Conservation (phyloP, 2,329 filamentous ascomycete species). For the Zasmidium angulare region DNA sequence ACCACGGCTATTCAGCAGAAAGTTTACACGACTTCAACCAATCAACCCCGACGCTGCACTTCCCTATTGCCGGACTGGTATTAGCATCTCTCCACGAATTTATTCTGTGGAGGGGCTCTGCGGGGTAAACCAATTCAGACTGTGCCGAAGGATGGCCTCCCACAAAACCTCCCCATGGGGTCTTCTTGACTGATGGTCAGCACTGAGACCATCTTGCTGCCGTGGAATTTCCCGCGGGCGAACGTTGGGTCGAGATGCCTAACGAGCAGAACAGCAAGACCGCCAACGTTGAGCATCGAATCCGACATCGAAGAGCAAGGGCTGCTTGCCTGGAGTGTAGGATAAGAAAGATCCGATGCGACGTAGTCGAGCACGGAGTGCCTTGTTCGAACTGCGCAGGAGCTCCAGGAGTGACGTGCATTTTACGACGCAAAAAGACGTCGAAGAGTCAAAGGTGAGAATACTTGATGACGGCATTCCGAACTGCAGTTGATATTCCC, state of each 20-base stretch:
- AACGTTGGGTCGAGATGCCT: neutral
- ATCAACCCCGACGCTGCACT: neutral
- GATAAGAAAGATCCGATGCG: neutral
- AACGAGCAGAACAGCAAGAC: neutral
- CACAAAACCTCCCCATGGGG: neutral
- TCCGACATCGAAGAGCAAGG: neutral
- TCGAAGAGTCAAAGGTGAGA: neutral
- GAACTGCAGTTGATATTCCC: neutral
- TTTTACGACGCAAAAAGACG: neutral
- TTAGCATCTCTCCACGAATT: neutral
- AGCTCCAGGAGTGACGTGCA: neutral
- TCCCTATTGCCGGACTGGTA: neutral
- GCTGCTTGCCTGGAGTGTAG: conserved; percentile 1
- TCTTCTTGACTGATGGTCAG: neutral
- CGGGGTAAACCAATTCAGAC: neutral
- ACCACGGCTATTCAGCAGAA: neutral
- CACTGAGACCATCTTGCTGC: neutral
- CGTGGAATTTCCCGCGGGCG: neutral
- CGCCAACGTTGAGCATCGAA: neutral
- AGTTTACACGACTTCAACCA: neutral
- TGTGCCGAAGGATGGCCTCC: neutral
- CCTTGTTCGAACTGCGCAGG: conserved; percentile 1
- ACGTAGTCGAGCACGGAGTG: neutral
- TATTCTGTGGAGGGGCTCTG: neutral
- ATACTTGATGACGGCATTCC: neutral